These are phyloP conservation scores for Pulveroboletus sp. DNA, from an alignment of 768 basidiomycete species.

Conservation along the genomic window DNA sequence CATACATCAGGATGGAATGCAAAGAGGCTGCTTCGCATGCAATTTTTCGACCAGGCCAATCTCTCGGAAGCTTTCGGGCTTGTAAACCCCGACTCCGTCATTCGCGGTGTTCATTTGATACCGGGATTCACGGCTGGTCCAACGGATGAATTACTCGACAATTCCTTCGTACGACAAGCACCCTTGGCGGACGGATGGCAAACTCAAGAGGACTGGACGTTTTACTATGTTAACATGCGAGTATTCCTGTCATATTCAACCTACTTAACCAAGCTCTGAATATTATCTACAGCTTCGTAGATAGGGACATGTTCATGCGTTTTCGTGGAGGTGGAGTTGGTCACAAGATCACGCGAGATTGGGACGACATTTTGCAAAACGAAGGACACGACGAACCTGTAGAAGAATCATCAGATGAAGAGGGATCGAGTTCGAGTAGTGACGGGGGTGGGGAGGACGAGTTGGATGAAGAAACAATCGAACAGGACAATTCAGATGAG, in stretches of 20 bases:
- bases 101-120: not conserved
- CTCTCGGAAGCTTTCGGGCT: not conserved
- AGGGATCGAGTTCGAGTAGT: too few species aligned
- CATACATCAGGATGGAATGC: not conserved
- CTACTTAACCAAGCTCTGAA: not conserved
- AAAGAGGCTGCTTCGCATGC: not conserved
- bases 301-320: not conserved
- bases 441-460: too few species aligned
- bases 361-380: not conserved
- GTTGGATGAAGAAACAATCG: too few species aligned
- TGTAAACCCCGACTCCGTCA: not conserved
- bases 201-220: not conserved
- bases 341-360: not conserved
- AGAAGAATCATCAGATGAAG: too few species aligned
- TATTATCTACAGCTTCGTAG: not conserved
- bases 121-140: not conserved
- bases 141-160: not conserved
- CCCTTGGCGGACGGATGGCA: too few species aligned
- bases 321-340: not conserved
- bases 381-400: too few species aligned
- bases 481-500: too few species aligned
- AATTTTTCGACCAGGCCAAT: not conserved
- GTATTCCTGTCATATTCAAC: not conserved
- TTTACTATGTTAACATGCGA: not conserved
- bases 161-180: not conserved